Percentiles rank a stretch among this genome's conserved stretches.
Conservation (phyloP, 768 basidiomycete genomes). For the Atractiella rhizophila region DNA sequence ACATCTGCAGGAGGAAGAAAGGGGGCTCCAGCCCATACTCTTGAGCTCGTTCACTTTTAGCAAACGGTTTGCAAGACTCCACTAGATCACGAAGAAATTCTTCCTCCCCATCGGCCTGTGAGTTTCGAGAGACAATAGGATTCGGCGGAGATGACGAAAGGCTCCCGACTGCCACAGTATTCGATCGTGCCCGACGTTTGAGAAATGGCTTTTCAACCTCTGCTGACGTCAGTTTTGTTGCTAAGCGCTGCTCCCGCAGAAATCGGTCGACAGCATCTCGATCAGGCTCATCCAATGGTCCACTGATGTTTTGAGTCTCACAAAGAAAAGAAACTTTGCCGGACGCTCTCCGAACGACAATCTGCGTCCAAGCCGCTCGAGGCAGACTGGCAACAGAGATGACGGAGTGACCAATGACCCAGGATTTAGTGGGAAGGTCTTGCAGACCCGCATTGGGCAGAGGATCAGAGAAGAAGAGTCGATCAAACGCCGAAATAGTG, state of each 20-base stretch:
- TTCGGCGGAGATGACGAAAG: no score
- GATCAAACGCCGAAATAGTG: conserved; percentile 46
- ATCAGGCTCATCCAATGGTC: conserved; percentile 29
- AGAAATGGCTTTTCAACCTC: not conserved
- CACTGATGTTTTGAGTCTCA: conserved; percentile 60
- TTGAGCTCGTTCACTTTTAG: no score
- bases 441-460: conserved; percentile 32
- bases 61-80: no score
- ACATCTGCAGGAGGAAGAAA: conserved; percentile 53
- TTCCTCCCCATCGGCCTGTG: no score
- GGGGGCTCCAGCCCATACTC: no score
- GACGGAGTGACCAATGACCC: conserved; percentile 62
- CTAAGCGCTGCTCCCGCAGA: no score
- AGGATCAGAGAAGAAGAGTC: no score
- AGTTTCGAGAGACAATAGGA: no score
- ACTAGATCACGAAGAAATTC: no score
- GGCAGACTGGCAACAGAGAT: conserved; percentile 52
- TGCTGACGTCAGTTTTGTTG: no score
- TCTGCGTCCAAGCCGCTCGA: conserved; percentile 64
- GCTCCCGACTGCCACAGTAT: not conserved
- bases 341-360: conserved; percentile 59
- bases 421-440: conserved; percentile 22
- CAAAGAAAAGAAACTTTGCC: conserved; percentile 66
- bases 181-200: not conserved
- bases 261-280: no score